Conservation (phyloP, 2,329 filamentous ascomycete genomes). For the Aspergillaceae sp. region DNA sequence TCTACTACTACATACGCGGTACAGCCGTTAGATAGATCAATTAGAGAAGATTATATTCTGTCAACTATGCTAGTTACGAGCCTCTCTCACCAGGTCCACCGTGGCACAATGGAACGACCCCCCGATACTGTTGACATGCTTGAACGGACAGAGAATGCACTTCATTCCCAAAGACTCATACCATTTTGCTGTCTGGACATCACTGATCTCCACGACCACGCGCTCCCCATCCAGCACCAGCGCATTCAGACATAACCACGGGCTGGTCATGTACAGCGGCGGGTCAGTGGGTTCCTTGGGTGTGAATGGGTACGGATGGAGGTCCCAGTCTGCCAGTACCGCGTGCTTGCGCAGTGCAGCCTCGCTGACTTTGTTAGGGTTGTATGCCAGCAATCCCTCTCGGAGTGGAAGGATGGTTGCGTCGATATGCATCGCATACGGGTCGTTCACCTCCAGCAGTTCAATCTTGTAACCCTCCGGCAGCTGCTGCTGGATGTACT, state of each 20-base stretch:
- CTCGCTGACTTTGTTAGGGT: conserved; percentile 17
- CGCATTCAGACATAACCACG: conserved; percentile 12
- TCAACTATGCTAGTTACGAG: too few relatives aligned
- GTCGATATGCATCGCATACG: conserved; percentile 26
- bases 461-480: conserved; percentile 22
- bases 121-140: conserved; percentile 25
- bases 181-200: conserved; percentile 10
- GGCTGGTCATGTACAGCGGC: conserved; percentile 19
- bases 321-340: conserved; percentile 13
- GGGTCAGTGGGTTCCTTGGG: conserved; percentile 10
- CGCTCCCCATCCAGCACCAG: conserved; percentile 17
- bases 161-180: conserved; percentile 8
- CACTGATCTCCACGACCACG: conserved; percentile 19
- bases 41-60: too few relatives aligned
- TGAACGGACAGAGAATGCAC: conserved; percentile 19
- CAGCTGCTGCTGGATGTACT: conserved; percentile 18
- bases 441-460: conserved; percentile 17
- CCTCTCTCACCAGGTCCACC: conserved; percentile 9
- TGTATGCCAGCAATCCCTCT: conserved; percentile 19
- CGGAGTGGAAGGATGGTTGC: conserved; percentile 23
- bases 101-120: conserved; percentile 27
- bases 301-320: background rate
- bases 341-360: conserved; percentile 13
- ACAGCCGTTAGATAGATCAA: too few relatives aligned
- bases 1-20: too few relatives aligned